Base-by-base conservation (phyloP, 2,329 filamentous ascomycete genomes). In the Claviceps paspali region DNA sequence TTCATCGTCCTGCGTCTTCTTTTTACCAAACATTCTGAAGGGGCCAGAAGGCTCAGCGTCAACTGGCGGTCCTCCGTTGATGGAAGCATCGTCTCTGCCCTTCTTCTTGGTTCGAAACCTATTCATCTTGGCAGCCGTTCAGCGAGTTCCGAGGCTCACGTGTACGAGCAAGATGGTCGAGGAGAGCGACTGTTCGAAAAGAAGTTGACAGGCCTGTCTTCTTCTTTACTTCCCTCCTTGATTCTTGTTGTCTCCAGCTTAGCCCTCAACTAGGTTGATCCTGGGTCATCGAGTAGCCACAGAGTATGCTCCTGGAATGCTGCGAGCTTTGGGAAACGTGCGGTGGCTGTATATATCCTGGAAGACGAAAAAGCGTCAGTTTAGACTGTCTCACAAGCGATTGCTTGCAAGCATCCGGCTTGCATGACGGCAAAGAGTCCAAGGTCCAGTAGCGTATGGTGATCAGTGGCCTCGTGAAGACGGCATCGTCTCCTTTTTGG, bases 41-140 rank as follows among this genome's bases (percentile, higher is more conserved):
- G 68, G 59, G 38, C 62, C 56, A 0, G 67, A 62, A 1, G 63
- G 64, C 35, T 74, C 73, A 11, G 65, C 64, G 15, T 78, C 73
- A 19, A 67, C 63, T 3, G 71, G 73, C 14, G 65, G 64, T 10
- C 68, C 59, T 10, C 61, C 59, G 11, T 60, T 59, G 27, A 55
- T 47, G n/a, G 55, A 43, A 29, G 54, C 47, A 7, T 72, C 70
- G 33, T 79, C 76, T 61, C 73, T 74, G 38, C 56, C 69, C 68
- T 76, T 81, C 65, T 78, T 85, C 61, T 79, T 79, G 34, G 66
- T 76, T 48, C 82, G 68, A 52, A 87, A 84, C 38, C 82, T 76
- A 61, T 88, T 86, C 82, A 87, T 50, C 12, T 38, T 43, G 39
- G 35, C 21, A 14, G 11, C 4, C n/a, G n/a, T n/a, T n/a, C n/a